Evolutionary conservation across 148 eudicot genomes (phyloP), one percentile per base, ranked within the genome.

Genomic region (Persicaria maculosa): DNA sequence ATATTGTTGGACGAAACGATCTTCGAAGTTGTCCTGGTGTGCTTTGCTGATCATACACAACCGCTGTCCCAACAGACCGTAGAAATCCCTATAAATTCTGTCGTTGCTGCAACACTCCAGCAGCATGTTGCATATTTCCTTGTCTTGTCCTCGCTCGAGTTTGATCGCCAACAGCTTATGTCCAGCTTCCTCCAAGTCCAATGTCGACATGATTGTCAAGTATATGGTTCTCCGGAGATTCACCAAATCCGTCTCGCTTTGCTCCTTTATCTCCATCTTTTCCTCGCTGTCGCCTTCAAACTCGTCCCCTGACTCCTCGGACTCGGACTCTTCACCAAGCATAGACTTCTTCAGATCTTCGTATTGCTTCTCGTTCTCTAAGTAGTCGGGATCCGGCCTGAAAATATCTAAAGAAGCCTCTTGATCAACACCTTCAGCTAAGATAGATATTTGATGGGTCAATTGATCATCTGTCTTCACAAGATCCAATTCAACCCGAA

Each of bases 151-250:
- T 77, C 94, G 93, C 84, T 95, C 98, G 53, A 95, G 86, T 78
- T 92, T 95, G 74, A 95, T 95, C 77, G 92, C 92, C 68, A 95
- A 77, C 52, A 95, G 80, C 80, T 95, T 95, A 79, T 92, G 98
- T 9, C 98, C 98, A 75, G 98, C 98, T 84, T 95, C 98, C 74
- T 95, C 98, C 77, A 95, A 95, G 79, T 92, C 94, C 74, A 95
- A 97, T 81, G 97, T 92, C 45, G 98, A 95, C 98, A 95, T 95
- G 50, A 95, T 95, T 46, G 98, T 92, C 25, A 92, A 76, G 80
- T 95, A 95, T 44, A 95, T 95, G 10, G 98, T 95, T 73, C 98
- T 88, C 7, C 99, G 86, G 57, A 95, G 97, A 83, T 95, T 95
- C 4, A 95, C 83, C 54, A 95, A 87, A 80, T 95, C 92, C 54